A percentile compares a stretch with the other conserved stretches of the same genome.
Evolutionary conservation across 495 filamentous ascomycete genomes (phyloP).

Genomic region (Penicillium odoratum): DNA sequence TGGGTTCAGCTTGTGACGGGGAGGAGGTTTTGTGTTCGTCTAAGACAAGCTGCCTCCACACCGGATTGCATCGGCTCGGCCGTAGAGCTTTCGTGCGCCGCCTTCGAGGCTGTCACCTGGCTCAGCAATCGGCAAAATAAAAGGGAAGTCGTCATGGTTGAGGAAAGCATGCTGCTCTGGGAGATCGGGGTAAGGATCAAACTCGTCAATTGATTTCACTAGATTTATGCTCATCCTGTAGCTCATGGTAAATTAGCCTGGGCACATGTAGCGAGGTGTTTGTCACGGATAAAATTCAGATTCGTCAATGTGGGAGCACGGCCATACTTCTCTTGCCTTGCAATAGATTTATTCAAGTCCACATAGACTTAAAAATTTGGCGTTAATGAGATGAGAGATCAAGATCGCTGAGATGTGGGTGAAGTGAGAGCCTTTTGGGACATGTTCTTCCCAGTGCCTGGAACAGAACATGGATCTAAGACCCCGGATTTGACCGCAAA

Average conservation of each 20-base stretch:
- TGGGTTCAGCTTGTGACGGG: constrained; percentile 15
- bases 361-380: too few species aligned
- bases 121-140: constrained; percentile 19
- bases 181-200: not conserved
- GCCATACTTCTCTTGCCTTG: too few species aligned
- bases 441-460: too few species aligned
- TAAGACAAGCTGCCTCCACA: constrained; percentile 23
- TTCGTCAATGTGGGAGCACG: too few species aligned
- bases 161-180: constrained; percentile 1
- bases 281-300: too few species aligned
- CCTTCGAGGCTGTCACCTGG: constrained; percentile 25
- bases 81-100: constrained; percentile 24
- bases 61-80: constrained; percentile 20
- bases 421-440: too few species aligned
- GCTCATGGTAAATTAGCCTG: not conserved
- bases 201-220: not conserved
- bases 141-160: constrained; percentile 12
- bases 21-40: constrained; percentile 14
- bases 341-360: too few species aligned
- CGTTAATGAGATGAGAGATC: too few species aligned
- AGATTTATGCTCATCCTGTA: not conserved
- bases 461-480: not conserved
- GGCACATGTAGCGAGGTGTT: not conserved
- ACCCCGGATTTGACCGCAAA: too few species aligned
- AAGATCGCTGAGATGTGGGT: too few species aligned